Conservation (phyloP, 306 rosid genomes). For the Pterocarpus santalinus region DNA sequence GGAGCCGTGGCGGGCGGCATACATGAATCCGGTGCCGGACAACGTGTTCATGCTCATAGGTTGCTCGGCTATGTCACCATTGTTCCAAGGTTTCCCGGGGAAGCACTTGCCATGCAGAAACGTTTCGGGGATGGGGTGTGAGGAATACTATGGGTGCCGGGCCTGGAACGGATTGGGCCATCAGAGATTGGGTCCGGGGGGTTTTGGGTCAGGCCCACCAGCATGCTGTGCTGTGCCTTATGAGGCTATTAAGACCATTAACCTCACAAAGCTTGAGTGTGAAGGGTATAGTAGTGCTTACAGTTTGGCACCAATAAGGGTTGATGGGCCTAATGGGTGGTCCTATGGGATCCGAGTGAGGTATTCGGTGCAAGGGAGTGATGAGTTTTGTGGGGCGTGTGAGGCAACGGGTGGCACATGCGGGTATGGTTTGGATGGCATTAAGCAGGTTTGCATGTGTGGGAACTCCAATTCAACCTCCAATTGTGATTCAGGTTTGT, state of each 20-base stretch:
- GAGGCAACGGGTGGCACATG: slow-evolving; percentile 93
- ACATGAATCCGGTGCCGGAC: slow-evolving; percentile 77
- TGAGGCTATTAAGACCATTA: slow-evolving; percentile 76
- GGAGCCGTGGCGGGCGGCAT: slow-evolving; percentile 83
- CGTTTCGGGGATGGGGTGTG: slow-evolving; percentile 92
- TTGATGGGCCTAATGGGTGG: slow-evolving; percentile 82
- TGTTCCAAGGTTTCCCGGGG: slow-evolving; percentile 91
- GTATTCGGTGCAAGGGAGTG: slow-evolving; percentile 79
- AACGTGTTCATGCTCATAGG: slow-evolving; percentile 93
- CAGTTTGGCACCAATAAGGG: slow-evolving; percentile 77
- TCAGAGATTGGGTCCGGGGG: slow-evolving; percentile 47
- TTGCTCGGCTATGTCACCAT: slow-evolving; percentile 84
- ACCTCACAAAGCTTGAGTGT: slow-evolving; percentile 78
- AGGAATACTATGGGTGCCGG: slow-evolving; percentile 84
- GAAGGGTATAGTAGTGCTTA: slow-evolving; percentile 95
- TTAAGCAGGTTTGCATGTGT: slow-evolving; percentile 83
- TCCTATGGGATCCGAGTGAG: slow-evolving; percentile 88
- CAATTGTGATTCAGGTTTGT: slow-evolving; percentile 82
- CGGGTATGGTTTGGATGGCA: slow-evolving; percentile 77
- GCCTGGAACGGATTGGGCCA: slow-evolving; percentile 88
- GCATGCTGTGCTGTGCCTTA: slow-evolving; percentile 83
- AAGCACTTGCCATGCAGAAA: slow-evolving; percentile 91
- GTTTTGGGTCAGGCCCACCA: slow-evolving; percentile 79
- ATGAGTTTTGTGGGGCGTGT: slow-evolving; percentile 80
- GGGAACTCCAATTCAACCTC: slow-evolving; percentile 79